These are phyloP conservation scores for Geranomyces michiganensis DNA, from an alignment of 192 early-diverging fungal species.

Conservation along the genomic window DNA sequence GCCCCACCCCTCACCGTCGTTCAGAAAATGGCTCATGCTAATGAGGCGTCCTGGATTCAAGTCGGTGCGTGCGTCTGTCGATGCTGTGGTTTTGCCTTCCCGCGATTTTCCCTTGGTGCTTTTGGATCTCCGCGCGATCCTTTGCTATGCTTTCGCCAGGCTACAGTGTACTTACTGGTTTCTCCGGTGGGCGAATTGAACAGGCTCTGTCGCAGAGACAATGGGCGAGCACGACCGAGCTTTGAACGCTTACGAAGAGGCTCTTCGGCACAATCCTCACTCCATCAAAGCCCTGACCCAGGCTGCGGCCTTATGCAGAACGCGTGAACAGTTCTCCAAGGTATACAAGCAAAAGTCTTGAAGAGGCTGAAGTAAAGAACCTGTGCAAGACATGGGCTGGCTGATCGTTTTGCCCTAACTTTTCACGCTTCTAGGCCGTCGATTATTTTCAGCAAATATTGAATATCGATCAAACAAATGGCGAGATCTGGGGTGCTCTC, in stretches of 20 bases:
- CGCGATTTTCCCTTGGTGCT: too few relatives aligned
- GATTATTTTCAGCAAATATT: slow-evolving; percentile 93
- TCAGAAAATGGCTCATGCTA: slow-evolving; percentile 6
- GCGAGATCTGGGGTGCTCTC: slow-evolving; percentile 92
- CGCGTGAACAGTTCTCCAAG: slow-evolving; percentile 79
- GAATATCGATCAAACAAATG: slow-evolving; percentile 77
- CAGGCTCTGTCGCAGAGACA: slow-evolving; percentile 68
- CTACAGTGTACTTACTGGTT: neutral
- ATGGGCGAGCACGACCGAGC: slow-evolving; percentile 86
- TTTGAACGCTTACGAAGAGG: slow-evolving; percentile 81
- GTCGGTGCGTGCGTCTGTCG: slow-evolving; percentile 12
- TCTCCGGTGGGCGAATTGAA: slow-evolving; percentile 21
- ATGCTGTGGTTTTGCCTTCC: too few relatives aligned
- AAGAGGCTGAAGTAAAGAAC: neutral
- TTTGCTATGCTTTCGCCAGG: neutral
- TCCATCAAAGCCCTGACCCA: slow-evolving; percentile 78
- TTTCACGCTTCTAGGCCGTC: slow-evolving; percentile 63
- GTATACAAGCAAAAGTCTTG: slow-evolving; percentile 35
- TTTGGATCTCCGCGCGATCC: slow-evolving; percentile 4
- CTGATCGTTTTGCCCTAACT: too few relatives aligned
- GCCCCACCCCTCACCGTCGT: slow-evolving; percentile 6
- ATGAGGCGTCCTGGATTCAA: slow-evolving; percentile 12
- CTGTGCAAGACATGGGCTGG: neutral
- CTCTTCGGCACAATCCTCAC: slow-evolving; percentile 92
- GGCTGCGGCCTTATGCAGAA: slow-evolving; percentile 81